phyloP scores from a whole-genome alignment of 1,284 basidiomycete species.

The Amylostereum areolatum region DNA sequence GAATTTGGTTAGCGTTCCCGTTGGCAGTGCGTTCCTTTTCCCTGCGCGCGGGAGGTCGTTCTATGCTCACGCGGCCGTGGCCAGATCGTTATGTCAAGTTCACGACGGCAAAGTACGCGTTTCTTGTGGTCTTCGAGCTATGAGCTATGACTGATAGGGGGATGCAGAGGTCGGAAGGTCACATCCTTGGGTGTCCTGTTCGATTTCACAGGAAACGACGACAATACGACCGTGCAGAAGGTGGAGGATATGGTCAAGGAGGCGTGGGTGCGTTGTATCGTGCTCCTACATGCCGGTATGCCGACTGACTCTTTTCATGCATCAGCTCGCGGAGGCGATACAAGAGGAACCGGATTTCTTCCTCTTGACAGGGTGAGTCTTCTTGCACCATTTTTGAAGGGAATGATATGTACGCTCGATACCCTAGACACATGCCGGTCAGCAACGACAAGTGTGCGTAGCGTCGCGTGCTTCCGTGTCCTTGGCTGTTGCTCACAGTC shows the following conservation, averaged over 20 bases:
- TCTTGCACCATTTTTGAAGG: neutral
- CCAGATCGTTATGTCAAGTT: constrained; percentile 69
- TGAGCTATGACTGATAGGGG: no score
- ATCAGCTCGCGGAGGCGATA: constrained; percentile 72
- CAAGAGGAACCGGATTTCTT: constrained; percentile 1
- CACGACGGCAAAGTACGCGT: constrained; percentile 62
- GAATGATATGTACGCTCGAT: neutral
- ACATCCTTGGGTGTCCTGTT: constrained; percentile 81
- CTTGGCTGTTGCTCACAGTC: constrained; percentile 12
- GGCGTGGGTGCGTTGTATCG: constrained; percentile 46
- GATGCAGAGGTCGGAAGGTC: constrained; percentile 63
- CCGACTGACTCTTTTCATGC: neutral
- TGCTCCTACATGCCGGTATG: neutral
- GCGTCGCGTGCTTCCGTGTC: no score
- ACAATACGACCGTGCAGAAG: constrained; percentile 69
- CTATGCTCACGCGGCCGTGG: neutral
- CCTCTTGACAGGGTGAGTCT: neutral
- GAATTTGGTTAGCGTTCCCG: constrained; percentile 46
- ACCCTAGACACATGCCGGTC: neutral
- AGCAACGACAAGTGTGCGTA: neutral
- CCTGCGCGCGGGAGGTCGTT: neutral
- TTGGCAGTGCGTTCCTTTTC: constrained; percentile 44
- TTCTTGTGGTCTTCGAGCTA: no score
- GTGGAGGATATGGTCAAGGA: constrained; percentile 75
- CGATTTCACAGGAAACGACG: constrained; percentile 61